Conservation (phyloP, 179 eudicot species). For the Heliamphora pulchella region DNA sequence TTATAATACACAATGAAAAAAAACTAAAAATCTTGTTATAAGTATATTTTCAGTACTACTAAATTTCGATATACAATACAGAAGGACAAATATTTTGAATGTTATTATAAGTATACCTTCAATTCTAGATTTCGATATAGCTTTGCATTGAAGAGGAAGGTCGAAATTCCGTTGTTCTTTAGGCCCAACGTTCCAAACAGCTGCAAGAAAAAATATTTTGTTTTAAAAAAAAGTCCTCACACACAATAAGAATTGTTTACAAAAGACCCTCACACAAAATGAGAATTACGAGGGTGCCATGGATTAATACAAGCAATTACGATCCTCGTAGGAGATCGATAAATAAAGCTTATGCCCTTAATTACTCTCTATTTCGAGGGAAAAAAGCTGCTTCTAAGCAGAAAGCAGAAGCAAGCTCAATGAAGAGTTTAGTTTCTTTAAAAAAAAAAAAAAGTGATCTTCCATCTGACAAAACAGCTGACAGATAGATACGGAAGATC, state of each 20-base stretch:
- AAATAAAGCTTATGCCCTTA: background rate
- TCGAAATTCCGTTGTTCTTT: constrained; percentile 16
- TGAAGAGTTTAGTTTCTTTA: background rate
- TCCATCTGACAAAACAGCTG: background rate
- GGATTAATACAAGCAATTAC: background rate
- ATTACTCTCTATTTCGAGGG: background rate
- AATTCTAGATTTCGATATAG: constrained; percentile 38
- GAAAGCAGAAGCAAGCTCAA: background rate
- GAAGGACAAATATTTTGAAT: no score
- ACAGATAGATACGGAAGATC: constrained; percentile 9
- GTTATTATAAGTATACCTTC: constrained; percentile 30
- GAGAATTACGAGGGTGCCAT: constrained; percentile 5
- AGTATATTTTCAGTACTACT: no score
- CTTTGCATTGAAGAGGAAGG: constrained; percentile 34
- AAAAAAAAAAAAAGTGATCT: background rate
- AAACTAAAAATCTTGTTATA: no score
- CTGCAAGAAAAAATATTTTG: constrained; percentile 16
- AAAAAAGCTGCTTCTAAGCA: background rate
- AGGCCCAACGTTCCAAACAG: constrained; percentile 19
- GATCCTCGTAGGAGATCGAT: background rate
- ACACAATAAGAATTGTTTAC: background rate
- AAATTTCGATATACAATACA: no score
- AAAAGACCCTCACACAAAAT: background rate
- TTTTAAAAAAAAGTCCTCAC: no score
- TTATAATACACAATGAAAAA: no score